Evolutionary conservation across 306 rosid species (phyloP).

Genomic region (Corylus heterophylla): DNA sequence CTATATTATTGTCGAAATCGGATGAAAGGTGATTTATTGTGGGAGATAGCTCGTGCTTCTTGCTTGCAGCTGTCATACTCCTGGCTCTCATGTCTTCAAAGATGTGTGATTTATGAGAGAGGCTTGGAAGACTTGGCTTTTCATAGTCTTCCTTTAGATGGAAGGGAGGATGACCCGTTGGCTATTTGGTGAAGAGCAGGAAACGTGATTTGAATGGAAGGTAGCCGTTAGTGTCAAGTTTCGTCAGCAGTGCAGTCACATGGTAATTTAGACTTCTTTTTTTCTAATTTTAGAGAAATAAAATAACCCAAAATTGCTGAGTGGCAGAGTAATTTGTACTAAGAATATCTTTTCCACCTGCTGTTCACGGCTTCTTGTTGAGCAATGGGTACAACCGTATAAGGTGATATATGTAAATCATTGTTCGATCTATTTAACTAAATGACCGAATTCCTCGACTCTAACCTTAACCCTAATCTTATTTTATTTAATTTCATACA

Average conservation of each 20-base stretch:
- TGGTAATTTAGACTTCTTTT: too few relatives aligned
- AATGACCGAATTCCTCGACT: too few relatives aligned
- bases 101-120: neutral
- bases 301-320: too few relatives aligned
- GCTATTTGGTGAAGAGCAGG: slow-evolving; percentile 12
- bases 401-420: too few relatives aligned
- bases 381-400: too few relatives aligned
- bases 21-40: neutral
- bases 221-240: neutral
- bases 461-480: too few relatives aligned
- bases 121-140: neutral
- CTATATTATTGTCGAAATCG: neutral
- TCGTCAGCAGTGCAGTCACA: neutral
- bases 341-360: too few relatives aligned
- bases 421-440: too few relatives aligned
- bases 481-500: too few relatives aligned
- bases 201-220: slow-evolving; percentile 39
- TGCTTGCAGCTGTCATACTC: neutral
- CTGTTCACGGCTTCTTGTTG: too few relatives aligned
- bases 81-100: neutral
- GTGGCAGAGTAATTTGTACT: too few relatives aligned
- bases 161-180: slow-evolving; percentile 11
- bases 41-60: neutral
- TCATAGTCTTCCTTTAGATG: neutral
- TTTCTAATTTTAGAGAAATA: too few relatives aligned